Base-by-base conservation (phyloP, 331 rosid species). In the Cucumis variabilis region DNA sequence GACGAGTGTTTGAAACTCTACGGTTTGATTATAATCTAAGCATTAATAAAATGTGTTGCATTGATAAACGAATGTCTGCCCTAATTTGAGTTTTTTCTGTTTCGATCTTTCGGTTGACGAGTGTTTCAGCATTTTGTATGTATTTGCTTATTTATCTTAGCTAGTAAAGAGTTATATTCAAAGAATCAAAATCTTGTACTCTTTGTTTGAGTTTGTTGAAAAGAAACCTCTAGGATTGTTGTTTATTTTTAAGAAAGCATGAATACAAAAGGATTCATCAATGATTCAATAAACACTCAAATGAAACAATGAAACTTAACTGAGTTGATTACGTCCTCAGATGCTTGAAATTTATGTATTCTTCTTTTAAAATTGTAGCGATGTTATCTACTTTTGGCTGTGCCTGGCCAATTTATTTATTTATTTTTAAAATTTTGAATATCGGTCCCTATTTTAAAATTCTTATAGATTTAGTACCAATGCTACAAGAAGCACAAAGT, bases 401-500 rank as follows among this genome's bases (percentile, higher is more conserved):
- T 28, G n/a, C 4, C 83, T 8, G 27, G 13, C 14, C 69, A 20
- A 27, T 80, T 53, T 17, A 55, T 4, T 44, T 44, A 44, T 44
- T 44, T 44, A 44, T 44, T 55, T 55, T 4, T 80, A 55, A 28
- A 17, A 17, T 55, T 44, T 55, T 55, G 17, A 20, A 80, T 27
- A 6, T 27, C 85, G 28, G 17, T 80, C 50, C 69, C 50, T 55
- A 28, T 55, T 80, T 80, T 53, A 10, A 55, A 55, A 2, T 77
- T 55, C 21, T 80, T 16, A 44, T 69, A 80, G 85, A 80, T 80
- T 46, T 80, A 2, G n/a, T 20, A 28, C 85, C 6, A 33, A 80
- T 95, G 76, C 74, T 95, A 41, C 89, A 67, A 74, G 97, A 95
- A 90, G 94, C 97, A 33, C 89, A 86, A 70, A 89, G 88, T 60